Evolutionary conservation across 2,329 filamentous ascomycete genomes (phyloP).

Genomic region (Claviceps africana): DNA sequence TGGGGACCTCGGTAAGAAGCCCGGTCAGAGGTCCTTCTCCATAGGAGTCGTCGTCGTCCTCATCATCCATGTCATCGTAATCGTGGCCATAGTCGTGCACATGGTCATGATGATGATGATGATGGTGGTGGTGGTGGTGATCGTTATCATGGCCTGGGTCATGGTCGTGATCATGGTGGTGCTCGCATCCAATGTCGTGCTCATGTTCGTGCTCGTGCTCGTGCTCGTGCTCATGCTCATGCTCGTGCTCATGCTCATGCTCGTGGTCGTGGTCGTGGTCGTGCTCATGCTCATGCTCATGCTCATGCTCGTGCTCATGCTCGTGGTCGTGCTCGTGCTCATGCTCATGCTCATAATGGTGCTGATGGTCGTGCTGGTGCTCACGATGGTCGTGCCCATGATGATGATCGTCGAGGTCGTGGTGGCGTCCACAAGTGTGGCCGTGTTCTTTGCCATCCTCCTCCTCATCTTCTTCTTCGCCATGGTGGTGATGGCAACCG

Average conservation of each 20-base stretch:
- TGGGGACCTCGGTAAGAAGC: constrained; percentile 80
- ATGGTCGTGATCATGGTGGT: constrained; percentile 17
- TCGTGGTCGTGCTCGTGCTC: constrained; percentile 19
- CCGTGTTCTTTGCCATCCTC: constrained; percentile 10
- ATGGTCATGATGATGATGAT: constrained; percentile 21
- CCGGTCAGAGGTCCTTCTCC: constrained; percentile 68
- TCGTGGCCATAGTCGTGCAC: constrained; percentile 27
- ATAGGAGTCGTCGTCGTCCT: constrained; percentile 69
- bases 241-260: constrained; percentile 20
- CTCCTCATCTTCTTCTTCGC: constrained; percentile 11
- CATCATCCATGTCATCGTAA: constrained; percentile 44
- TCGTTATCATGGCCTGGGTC: constrained; percentile 18
- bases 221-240: constrained; percentile 21
- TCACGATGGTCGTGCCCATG: not conserved
- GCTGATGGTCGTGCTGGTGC: constrained; percentile 18
- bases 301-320: constrained; percentile 12
- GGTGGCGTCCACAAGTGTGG: constrained; percentile 9
- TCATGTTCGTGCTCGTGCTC: constrained; percentile 17
- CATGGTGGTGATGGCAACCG: constrained; percentile 17
- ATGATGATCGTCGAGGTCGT: constrained; percentile 25
- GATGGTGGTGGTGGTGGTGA: constrained; percentile 20
- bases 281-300: constrained; percentile 22
- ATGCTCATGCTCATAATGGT: constrained; percentile 13
- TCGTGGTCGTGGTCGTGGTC: constrained; percentile 18
- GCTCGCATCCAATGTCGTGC: constrained; percentile 15